Conservation (phyloP, 139 green algal genomes). For the Pycnococcus provasolii region DNA sequence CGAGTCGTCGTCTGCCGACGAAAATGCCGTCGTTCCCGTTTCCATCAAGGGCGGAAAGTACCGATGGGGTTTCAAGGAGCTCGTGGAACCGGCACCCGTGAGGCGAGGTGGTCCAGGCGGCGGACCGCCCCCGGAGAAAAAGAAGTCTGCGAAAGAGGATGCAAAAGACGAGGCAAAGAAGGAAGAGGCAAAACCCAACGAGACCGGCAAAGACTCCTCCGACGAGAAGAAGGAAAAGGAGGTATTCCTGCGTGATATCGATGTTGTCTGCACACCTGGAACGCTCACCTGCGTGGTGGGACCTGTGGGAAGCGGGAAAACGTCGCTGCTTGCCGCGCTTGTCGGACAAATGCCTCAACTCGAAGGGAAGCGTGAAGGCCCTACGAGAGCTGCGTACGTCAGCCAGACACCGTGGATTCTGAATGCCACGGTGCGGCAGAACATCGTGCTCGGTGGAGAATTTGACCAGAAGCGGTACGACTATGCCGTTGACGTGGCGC, state of each 20-base stretch:
- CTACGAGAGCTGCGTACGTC: slow-evolving; percentile 4
- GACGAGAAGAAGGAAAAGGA: slow-evolving; percentile 12
- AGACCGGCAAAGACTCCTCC: neutral
- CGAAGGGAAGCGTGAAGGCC: neutral
- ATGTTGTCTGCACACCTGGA: slow-evolving; percentile 5
- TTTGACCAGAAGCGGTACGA: slow-evolving; percentile 34
- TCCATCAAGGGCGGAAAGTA: too few species aligned
- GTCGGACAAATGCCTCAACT: slow-evolving; percentile 27
- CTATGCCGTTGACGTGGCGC: slow-evolving; percentile 21
- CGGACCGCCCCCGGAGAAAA: neutral
- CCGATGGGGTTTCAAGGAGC: too few species aligned
- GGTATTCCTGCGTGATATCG: neutral
- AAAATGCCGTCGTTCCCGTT: too few species aligned
- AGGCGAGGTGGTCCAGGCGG: too few species aligned
- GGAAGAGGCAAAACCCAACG: neutral
- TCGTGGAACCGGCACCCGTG: too few species aligned
- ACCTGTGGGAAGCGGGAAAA: slow-evolving; percentile 32
- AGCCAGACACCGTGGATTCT: slow-evolving; percentile 42
- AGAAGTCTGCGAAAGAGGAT: slow-evolving; percentile 19
- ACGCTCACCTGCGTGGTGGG: slow-evolving; percentile 29
- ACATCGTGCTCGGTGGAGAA: slow-evolving; percentile 38
- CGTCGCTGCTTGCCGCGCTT: slow-evolving; percentile 26
- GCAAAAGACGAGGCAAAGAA: slow-evolving; percentile 12
- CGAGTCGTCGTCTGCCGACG: too few species aligned
- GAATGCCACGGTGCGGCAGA: slow-evolving; percentile 40